Percentiles rank a stretch among this genome's conserved stretches.
Evolutionary conservation across 2,329 filamentous ascomycete species (phyloP).

Genomic region (Exophiala sideris): DNA sequence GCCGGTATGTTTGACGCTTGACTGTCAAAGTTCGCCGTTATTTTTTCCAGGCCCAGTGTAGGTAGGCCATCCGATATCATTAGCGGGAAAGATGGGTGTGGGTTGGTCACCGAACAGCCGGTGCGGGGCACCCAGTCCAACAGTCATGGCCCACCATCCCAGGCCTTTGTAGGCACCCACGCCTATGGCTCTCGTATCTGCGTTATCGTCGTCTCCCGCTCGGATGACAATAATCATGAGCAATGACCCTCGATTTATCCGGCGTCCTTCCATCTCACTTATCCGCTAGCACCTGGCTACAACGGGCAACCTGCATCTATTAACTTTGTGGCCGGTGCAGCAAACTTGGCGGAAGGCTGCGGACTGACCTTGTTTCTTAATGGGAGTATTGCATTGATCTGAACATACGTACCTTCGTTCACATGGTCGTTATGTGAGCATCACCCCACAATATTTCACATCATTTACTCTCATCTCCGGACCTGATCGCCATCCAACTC

Average conservation of each 20-base stretch:
- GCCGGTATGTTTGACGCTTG: background rate
- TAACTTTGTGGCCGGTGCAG: slow-evolving; percentile 4
- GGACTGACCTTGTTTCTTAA: slow-evolving; percentile 8
- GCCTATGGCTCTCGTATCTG: too few species aligned
- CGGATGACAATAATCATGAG: background rate
- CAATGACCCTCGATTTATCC: background rate
- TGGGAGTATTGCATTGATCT: slow-evolving; percentile 5
- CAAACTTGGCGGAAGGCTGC: slow-evolving; percentile 16
- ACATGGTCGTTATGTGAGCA: slow-evolving; percentile 13
- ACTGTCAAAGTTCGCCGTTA: background rate
- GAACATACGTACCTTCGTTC: background rate
- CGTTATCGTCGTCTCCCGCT: too few species aligned
- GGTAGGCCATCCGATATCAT: too few species aligned
- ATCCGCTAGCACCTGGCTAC: background rate
- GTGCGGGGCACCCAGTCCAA: too few species aligned
- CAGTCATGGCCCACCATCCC: too few species aligned
- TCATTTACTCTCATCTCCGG: background rate
- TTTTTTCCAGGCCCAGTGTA: too few species aligned
- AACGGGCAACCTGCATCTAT: background rate
- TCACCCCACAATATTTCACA: slow-evolving; percentile 10
- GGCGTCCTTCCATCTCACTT: background rate
- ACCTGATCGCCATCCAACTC: background rate
- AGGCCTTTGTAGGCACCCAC: too few species aligned
- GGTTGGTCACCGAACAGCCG: too few species aligned
- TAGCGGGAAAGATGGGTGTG: too few species aligned